Percentiles rank a stretch among this genome's conserved stretches.
These are phyloP conservation scores for Spatholobus suberectus DNA, from an alignment of 306 rosid species.

Conservation along the genomic window DNA sequence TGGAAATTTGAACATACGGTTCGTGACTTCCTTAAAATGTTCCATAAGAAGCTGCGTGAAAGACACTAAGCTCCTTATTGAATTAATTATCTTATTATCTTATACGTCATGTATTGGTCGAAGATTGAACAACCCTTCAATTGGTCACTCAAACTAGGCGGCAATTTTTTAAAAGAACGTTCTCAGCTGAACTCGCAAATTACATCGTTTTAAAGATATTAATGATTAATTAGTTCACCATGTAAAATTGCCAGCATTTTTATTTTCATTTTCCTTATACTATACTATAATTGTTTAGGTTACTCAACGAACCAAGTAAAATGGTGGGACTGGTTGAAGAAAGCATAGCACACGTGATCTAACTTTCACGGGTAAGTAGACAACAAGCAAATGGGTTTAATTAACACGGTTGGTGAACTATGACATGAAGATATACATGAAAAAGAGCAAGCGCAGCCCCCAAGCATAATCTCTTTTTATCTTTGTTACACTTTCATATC, in stretches of 20 bases:
- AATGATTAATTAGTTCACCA: neutral
- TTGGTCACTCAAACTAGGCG: constrained; percentile 6
- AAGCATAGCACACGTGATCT: constrained; percentile 35
- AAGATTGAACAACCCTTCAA: neutral
- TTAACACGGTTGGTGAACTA: constrained; percentile 45
- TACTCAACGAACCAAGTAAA: constrained; percentile 27
- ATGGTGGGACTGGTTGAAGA: constrained; percentile 38
- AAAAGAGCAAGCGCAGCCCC: constrained; percentile 6
- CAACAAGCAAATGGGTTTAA: constrained; percentile 25
- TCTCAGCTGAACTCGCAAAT: neutral
- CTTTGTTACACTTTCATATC: constrained; percentile 42
- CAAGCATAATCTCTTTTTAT: neutral
- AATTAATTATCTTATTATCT: constrained; percentile 17
- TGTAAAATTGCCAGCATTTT: neutral
- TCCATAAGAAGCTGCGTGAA: neutral
- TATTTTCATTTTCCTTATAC: neutral
- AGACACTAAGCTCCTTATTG: neutral
- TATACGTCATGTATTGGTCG: constrained; percentile 2
- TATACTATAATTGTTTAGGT: constrained; percentile 1
- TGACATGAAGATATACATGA: constrained; percentile 26
- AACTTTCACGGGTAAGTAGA: constrained; percentile 46
- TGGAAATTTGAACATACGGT: neutral
- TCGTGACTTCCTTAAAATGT: neutral
- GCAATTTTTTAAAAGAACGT: neutral
- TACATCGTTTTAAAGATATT: neutral